A percentile compares a stretch with the other conserved stretches of the same genome.
phyloP scores from a whole-genome alignment of 805 yeast genomes.

The Zygosaccharomyces bisporus region DNA sequence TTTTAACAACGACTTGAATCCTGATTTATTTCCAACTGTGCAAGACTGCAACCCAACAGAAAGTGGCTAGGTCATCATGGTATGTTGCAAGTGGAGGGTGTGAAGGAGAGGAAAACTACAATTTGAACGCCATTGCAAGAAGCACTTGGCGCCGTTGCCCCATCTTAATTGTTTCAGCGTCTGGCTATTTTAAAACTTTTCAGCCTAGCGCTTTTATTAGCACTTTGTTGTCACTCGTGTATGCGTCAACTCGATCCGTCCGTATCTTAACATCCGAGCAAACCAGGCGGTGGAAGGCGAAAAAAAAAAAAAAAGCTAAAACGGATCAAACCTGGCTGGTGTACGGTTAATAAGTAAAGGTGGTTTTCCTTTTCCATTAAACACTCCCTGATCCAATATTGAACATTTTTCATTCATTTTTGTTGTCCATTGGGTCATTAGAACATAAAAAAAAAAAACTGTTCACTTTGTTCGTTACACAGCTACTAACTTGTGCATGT shows the following conservation, averaged over 20 bases:
- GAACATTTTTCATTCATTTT: constrained; percentile 5
- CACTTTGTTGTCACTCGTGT: background rate
- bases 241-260: constrained; percentile 7
- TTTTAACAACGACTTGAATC: background rate
- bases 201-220: background rate
- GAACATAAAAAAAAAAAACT: background rate
- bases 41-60: background rate
- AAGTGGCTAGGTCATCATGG: background rate
- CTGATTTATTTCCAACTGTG: background rate
- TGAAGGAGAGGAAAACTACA: background rate
- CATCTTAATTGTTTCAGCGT: background rate
- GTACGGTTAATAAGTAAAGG: constrained; percentile 8
- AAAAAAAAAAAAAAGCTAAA: constrained; percentile 4
- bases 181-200: background rate
- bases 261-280: constrained; percentile 6
- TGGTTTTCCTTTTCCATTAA: constrained; percentile 4
- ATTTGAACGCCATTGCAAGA: background rate
- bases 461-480: constrained; percentile 1
- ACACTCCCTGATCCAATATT: constrained; percentile 7
- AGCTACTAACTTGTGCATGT: constrained; percentile 5
- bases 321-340: constrained; percentile 9
- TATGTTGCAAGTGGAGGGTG: background rate
- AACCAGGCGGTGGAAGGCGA: constrained; percentile 3
- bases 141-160: background rate
- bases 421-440: constrained; percentile 7